Percentiles rank a stretch among this genome's conserved stretches.
Evolutionary conservation across 208 protist genomes (phyloP).

Genomic region (Trypanosoma congolense): DNA sequence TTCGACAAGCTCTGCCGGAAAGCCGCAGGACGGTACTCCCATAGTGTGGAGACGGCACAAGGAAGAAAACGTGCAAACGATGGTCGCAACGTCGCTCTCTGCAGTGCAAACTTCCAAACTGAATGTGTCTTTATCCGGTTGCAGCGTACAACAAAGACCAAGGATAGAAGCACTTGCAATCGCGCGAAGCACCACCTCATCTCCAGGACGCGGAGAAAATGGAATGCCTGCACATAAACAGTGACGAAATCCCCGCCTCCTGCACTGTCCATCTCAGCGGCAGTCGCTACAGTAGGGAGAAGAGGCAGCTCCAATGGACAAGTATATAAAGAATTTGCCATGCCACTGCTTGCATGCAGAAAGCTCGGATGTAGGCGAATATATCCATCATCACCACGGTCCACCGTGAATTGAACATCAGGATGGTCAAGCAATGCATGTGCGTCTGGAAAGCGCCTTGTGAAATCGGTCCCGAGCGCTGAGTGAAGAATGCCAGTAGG

Average conservation of each 20-base stretch:
- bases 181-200: slow-evolving; percentile 1
- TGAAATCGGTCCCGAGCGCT: slow-evolving; percentile 10
- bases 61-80: slow-evolving; percentile 7
- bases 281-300: neutral
- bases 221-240: slow-evolving; percentile 6
- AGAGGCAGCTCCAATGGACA: neutral
- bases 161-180: slow-evolving; percentile 6
- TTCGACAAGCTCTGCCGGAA: slow-evolving; percentile 9
- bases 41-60: slow-evolving; percentile 4
- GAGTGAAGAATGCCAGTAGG: neutral
- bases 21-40: slow-evolving; percentile 1
- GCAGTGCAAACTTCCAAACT: slow-evolving; percentile 9
- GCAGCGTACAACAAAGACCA: slow-evolving; percentile 7
- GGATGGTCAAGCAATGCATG: slow-evolving; percentile 43
- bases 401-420: slow-evolving; percentile 44
- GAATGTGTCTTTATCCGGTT: slow-evolving; percentile 8
- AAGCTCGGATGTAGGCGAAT: slow-evolving; percentile 35
- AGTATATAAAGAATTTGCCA: slow-evolving; percentile 20
- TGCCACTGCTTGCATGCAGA: slow-evolving; percentile 29
- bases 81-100: slow-evolving; percentile 8
- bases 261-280: neutral
- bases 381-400: slow-evolving; percentile 9
- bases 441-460: slow-evolving; percentile 30
- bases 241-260: neutral
- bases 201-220: slow-evolving; percentile 1